These are phyloP conservation scores for Chondrus crispus DNA, from an alignment of 23 red algal species.

Conservation along the genomic window DNA sequence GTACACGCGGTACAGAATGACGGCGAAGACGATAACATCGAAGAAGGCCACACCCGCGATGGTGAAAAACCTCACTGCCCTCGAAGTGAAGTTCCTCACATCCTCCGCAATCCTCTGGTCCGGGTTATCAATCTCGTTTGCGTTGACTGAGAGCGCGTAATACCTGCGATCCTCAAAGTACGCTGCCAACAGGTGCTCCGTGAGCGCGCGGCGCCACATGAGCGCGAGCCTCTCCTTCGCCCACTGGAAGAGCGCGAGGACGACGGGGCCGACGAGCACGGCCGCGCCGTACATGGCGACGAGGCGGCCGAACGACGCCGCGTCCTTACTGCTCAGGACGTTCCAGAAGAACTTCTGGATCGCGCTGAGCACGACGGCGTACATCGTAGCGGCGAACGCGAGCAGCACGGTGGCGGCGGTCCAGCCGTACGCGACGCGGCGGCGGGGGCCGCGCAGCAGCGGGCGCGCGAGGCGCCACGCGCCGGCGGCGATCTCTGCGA, in stretches of 20 bases:
- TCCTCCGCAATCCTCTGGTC: slow-evolving; percentile 96
- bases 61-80: slow-evolving; percentile 78
- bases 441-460: slow-evolving; percentile 56
- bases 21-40: slow-evolving; percentile 83
- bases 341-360: slow-evolving; percentile 93
- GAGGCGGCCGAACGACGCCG: slow-evolving; percentile 68
- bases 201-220: slow-evolving; percentile 81
- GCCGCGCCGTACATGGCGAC: slow-evolving; percentile 69
- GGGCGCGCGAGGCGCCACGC: slow-evolving; percentile 50
- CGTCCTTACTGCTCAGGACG: slow-evolving; percentile 70
- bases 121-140: slow-evolving; percentile 67
- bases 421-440: slow-evolving; percentile 70
- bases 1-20: slow-evolving; percentile 87
- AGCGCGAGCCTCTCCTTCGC: slow-evolving; percentile 65
- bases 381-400: slow-evolving; percentile 79
- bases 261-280: slow-evolving; percentile 76
- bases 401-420: slow-evolving; percentile 67
- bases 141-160: slow-evolving; percentile 61
- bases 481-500: slow-evolving; percentile 34
- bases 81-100: slow-evolving; percentile 79
- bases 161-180: slow-evolving; percentile 70
- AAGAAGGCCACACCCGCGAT: slow-evolving; percentile 76
- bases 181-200: slow-evolving; percentile 48
- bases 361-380: slow-evolving; percentile 86
- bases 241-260: slow-evolving; percentile 83